Conservation (phyloP, 2,329 filamentous ascomycete species). For the Trichoderma brevicompactum region DNA sequence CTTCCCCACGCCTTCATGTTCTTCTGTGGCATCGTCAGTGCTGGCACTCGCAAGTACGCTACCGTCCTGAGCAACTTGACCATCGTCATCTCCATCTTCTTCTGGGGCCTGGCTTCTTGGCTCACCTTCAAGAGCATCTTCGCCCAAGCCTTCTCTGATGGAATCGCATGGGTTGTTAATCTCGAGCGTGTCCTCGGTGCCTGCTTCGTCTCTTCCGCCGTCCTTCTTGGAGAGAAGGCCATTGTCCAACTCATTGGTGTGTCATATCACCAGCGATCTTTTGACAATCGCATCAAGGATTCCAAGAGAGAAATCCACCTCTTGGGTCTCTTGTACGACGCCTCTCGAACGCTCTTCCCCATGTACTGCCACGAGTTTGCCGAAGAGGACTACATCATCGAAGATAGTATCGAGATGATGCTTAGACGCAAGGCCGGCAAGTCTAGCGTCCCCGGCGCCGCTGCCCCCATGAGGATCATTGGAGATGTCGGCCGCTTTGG, state of each 20-base stretch:
- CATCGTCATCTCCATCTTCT: conserved; percentile 69
- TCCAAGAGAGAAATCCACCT: conserved; percentile 87
- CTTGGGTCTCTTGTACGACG: conserved; percentile 84
- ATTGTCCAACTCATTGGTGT: conserved; percentile 84
- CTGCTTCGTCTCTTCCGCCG: conserved; percentile 67
- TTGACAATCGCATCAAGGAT: conserved; percentile 80
- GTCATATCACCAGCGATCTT: conserved; percentile 83
- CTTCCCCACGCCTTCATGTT: conserved; percentile 69
- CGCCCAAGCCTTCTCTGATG: conserved; percentile 37
- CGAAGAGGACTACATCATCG: conserved; percentile 91
- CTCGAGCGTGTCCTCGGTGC: conserved; percentile 70
- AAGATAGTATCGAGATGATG: conserved; percentile 76
- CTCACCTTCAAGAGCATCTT: conserved; percentile 65
- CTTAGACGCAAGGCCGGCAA: conserved; percentile 57
- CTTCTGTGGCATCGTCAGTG: conserved; percentile 69
- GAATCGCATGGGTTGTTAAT: conserved; percentile 58
- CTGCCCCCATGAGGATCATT: conserved; percentile 79
- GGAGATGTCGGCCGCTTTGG: conserved; percentile 79
- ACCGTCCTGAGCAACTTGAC: conserved; percentile 66
- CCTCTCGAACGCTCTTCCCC: conserved; percentile 85
- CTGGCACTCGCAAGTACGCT: conserved; percentile 72
- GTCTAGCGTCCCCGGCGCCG: conserved; percentile 59
- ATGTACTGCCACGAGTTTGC: conserved; percentile 89
- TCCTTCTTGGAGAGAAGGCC: conserved; percentile 77
- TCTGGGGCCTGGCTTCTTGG: conserved; percentile 68